Conservation (phyloP, 176 grass and related monocot genomes). For the Eremochloa ophiuroides region DNA sequence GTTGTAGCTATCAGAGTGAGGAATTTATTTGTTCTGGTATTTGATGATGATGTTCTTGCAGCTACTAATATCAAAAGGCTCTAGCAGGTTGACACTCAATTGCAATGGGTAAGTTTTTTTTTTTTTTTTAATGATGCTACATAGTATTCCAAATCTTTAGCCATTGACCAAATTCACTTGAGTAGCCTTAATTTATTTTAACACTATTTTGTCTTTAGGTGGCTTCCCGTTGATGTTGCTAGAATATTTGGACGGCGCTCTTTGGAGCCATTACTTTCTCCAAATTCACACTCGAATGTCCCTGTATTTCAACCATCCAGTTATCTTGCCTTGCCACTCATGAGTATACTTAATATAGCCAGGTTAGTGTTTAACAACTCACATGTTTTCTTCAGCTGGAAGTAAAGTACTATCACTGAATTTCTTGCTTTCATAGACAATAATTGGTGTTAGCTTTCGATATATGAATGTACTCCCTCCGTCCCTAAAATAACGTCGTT, state of each 20-base stretch:
- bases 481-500: too few species aligned
- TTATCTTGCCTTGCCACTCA: conserved; percentile 89
- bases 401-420: neutral
- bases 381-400: conserved; percentile 11
- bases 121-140: neutral
- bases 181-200: neutral
- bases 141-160: neutral
- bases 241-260: conserved; percentile 68
- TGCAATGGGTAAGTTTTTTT: conserved; percentile 78
- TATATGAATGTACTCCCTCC: conserved; percentile 24
- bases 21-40: conserved; percentile 18
- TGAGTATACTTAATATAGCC: conserved; percentile 98
- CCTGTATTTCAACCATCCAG: conserved; percentile 72
- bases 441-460: conserved; percentile 3
- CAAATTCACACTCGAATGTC: conserved; percentile 62
- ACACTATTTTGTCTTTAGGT: conserved; percentile 48
- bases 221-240: conserved; percentile 89
- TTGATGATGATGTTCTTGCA: conserved; percentile 24
- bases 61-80: conserved; percentile 87
- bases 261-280: conserved; percentile 74
- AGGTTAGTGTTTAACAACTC: conserved; percentile 51
- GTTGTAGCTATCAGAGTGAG: neutral
- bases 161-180: neutral
- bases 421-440: conserved; percentile 32
- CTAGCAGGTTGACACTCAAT: conserved; percentile 85